Percentiles rank a stretch among this genome's conserved stretches.
These are phyloP conservation scores for Blastobotrys malaysiensis DNA, from an alignment of 1,139 yeast genomes.

Conservation along the genomic window DNA sequence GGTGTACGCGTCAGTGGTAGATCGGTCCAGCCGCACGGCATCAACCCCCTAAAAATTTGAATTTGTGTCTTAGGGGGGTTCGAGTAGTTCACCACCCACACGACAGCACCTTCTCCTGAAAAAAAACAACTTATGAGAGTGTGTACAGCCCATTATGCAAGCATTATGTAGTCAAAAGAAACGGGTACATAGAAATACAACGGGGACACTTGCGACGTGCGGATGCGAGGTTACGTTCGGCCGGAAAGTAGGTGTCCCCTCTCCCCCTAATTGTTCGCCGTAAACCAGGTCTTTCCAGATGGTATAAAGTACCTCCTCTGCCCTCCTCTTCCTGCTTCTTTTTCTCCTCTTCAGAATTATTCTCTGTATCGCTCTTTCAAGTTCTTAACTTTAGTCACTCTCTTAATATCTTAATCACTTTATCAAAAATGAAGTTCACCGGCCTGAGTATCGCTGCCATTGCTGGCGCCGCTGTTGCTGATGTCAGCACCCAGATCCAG, in stretches of 20 bases:
- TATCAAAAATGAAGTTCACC: conserved; percentile 12
- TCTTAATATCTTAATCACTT: conserved; percentile 1
- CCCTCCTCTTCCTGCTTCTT: neutral
- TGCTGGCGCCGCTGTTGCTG: conserved; percentile 12
- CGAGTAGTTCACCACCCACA: neutral
- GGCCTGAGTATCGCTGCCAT: conserved; percentile 11
- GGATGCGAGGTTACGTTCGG: neutral
- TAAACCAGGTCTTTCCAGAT: neutral
- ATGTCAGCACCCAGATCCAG: conserved; percentile 9
- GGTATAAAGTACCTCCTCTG: neutral
- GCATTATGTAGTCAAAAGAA: neutral
- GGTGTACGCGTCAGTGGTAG: no score
- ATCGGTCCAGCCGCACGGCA: neutral
- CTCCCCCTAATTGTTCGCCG: neutral
- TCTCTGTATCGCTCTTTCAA: conserved; percentile 2
- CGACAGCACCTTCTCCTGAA: neutral
- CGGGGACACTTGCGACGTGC: neutral
- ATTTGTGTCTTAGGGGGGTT: neutral
- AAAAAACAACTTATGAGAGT: neutral
- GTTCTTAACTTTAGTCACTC: conserved; percentile 9
- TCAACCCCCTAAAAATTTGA: neutral
- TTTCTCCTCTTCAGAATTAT: conserved; percentile 2
- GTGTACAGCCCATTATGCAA: neutral
- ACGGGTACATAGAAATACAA: neutral
- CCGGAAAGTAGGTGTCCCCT: neutral